Percentiles rank a stretch among this genome's conserved stretches.
Conservation (phyloP, 2,329 filamentous ascomycete species). For the Sarocladium kiliense region DNA sequence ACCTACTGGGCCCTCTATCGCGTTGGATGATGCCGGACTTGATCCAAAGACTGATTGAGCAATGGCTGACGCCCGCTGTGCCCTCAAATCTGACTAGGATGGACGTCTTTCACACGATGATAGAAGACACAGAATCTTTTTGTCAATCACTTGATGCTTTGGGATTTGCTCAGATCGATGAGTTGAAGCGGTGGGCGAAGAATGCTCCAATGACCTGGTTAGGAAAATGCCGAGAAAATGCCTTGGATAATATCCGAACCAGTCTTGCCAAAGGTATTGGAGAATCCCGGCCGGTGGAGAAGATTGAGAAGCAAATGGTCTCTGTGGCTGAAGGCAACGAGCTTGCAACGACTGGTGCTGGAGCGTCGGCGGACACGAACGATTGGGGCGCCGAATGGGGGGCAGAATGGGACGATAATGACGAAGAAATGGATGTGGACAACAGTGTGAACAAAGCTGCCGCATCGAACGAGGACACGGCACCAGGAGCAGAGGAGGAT, state of each 20-base stretch:
- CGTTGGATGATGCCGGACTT: constrained; percentile 65
- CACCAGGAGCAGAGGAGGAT: constrained; percentile 25
- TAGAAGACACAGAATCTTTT: constrained; percentile 61
- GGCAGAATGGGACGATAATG: constrained; percentile 72
- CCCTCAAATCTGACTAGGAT: constrained; percentile 71
- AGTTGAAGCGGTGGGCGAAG: constrained; percentile 74
- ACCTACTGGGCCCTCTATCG: constrained; percentile 57
- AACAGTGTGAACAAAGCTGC: constrained; percentile 8
- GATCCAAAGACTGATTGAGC: constrained; percentile 60
- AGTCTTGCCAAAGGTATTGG: constrained; percentile 65
- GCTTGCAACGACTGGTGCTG: constrained; percentile 50
- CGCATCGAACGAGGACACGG: constrained; percentile 10
- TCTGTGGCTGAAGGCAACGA: constrained; percentile 61
- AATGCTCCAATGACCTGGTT: constrained; percentile 82
- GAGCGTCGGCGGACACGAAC: constrained; percentile 37
- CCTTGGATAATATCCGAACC: constrained; percentile 68
- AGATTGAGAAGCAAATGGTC: constrained; percentile 77
- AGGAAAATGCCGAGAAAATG: constrained; percentile 71
- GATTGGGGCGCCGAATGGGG: constrained; percentile 79
- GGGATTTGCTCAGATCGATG: constrained; percentile 56
- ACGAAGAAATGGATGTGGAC: constrained; percentile 31
- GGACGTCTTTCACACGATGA: constrained; percentile 62
- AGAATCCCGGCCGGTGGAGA: constrained; percentile 66
- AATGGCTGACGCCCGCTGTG: constrained; percentile 72
- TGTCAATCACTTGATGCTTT: constrained; percentile 56